Evolutionary conservation across 78 protist genomes (phyloP).

Genomic region (Cavenderia fasciculata): DNA sequence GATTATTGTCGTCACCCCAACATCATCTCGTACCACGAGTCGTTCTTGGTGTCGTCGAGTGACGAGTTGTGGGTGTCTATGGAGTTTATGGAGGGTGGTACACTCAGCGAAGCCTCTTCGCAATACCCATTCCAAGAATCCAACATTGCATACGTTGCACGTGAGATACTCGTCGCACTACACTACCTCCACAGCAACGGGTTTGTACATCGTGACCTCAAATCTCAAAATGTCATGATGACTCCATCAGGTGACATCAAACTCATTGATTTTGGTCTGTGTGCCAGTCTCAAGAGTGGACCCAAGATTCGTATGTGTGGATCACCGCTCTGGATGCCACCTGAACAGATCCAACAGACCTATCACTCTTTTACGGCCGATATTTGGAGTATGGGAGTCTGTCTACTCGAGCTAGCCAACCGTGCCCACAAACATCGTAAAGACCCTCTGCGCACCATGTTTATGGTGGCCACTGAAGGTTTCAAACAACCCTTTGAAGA

Average conservation of each 20-base stretch:
- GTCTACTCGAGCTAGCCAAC: constrained; percentile 72
- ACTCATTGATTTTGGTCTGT: constrained; percentile 80
- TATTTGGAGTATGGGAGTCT: constrained; percentile 74
- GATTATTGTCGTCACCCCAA: constrained; percentile 56
- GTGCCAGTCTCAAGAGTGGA: constrained; percentile 14
- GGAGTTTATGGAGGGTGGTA: constrained; percentile 87
- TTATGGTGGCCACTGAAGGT: constrained; percentile 81
- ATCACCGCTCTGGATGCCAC: constrained; percentile 79
- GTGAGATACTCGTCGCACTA: constrained; percentile 8
- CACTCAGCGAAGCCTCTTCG: constrained; percentile 62
- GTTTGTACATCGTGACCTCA: constrained; percentile 76
- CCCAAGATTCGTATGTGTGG: constrained; percentile 63
- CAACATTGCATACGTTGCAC: constrained; percentile 75
- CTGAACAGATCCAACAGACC: constrained; percentile 72
- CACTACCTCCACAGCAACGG: constrained; percentile 22
- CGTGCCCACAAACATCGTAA: constrained; percentile 16
- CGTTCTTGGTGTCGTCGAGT: neutral
- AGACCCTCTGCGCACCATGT: constrained; percentile 72
- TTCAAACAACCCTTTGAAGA: constrained; percentile 74
- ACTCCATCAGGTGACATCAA: constrained; percentile 73
- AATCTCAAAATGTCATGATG: constrained; percentile 82
- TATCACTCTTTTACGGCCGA: constrained; percentile 58
- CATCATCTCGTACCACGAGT: constrained; percentile 44
- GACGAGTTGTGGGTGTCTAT: constrained; percentile 65
- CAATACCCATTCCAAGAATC: constrained; percentile 76